Conservation (phyloP, 140 eudicot species). For the Stevia rebaudiana region DNA sequence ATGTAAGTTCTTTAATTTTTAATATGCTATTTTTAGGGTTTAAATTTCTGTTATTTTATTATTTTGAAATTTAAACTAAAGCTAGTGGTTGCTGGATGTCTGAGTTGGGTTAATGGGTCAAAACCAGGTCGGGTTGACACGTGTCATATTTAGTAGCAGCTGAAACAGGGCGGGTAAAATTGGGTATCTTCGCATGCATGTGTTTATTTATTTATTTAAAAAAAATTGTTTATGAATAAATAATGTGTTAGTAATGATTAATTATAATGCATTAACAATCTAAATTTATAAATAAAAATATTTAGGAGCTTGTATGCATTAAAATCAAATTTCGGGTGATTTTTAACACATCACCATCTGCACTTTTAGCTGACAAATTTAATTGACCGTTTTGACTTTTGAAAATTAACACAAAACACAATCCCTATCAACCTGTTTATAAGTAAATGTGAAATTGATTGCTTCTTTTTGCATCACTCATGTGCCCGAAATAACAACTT, state of each 20-base stretch:
- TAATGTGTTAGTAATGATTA: neutral
- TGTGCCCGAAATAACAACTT: neutral
- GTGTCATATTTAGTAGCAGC: neutral
- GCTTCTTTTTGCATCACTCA: no score
- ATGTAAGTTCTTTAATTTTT: constrained; percentile 48
- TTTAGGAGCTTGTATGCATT: neutral
- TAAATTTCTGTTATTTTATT: neutral
- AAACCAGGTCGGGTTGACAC: neutral
- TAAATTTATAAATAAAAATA: no score
- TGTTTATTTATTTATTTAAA: no score
- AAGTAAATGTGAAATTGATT: neutral
- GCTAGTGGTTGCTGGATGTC: neutral
- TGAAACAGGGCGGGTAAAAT: neutral
- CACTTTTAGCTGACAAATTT: neutral
- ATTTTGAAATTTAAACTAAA: neutral
- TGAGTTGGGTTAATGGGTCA: constrained; percentile 1
- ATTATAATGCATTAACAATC: no score
- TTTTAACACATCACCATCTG: neutral
- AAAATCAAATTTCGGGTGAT: neutral
- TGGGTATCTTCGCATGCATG: neutral
- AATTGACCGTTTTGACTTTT: no score
- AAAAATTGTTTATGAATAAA: no score
- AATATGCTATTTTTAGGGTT: neutral
- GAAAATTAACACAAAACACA: neutral
- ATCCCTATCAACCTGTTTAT: neutral